Conservation (phyloP, 768 basidiomycete genomes). For the Kwoniella botswanensis region DNA sequence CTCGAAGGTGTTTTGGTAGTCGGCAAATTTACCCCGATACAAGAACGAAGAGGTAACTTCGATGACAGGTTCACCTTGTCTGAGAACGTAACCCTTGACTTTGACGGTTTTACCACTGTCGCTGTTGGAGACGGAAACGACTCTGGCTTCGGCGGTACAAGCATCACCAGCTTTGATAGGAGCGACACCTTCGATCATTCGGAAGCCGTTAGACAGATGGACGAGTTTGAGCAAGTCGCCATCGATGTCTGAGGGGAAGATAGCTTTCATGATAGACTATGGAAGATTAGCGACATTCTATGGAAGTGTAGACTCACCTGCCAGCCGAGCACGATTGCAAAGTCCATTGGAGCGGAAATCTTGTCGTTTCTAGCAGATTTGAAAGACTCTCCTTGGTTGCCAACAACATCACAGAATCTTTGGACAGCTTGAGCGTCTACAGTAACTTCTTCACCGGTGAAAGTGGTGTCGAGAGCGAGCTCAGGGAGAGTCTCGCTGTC, state of each 20-base stretch:
- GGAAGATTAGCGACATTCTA: neutral
- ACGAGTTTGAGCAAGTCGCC: constrained; percentile 95
- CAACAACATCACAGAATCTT: constrained; percentile 81
- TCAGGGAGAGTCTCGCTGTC: constrained; percentile 75
- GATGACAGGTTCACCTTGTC: constrained; percentile 78
- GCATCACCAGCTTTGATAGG: constrained; percentile 83
- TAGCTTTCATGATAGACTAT: constrained; percentile 98
- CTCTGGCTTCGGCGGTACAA: constrained; percentile 85
- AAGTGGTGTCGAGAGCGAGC: constrained; percentile 79
- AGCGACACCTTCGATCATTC: constrained; percentile 75
- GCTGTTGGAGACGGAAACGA: constrained; percentile 85
- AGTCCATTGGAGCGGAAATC: constrained; percentile 95
- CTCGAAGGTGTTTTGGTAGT: constrained; percentile 96
- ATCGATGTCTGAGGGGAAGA: constrained; percentile 89
- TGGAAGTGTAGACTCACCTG: constrained; percentile 67
- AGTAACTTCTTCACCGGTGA: constrained; percentile 82
- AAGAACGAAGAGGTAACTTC: constrained; percentile 95
- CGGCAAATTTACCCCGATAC: constrained; percentile 90
- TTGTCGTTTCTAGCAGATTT: constrained; percentile 71
- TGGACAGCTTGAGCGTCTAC: constrained; percentile 79
- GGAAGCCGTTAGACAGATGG: constrained; percentile 96
- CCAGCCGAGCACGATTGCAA: constrained; percentile 98
- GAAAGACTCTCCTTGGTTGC: constrained; percentile 90
- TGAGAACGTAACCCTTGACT: constrained; percentile 67
- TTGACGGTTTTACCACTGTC: constrained; percentile 89